A percentile compares a stretch with the other conserved stretches of the same genome.
Evolutionary conservation across 495 filamentous ascomycete genomes (phyloP).

Genomic region (Physcia stellaris): DNA sequence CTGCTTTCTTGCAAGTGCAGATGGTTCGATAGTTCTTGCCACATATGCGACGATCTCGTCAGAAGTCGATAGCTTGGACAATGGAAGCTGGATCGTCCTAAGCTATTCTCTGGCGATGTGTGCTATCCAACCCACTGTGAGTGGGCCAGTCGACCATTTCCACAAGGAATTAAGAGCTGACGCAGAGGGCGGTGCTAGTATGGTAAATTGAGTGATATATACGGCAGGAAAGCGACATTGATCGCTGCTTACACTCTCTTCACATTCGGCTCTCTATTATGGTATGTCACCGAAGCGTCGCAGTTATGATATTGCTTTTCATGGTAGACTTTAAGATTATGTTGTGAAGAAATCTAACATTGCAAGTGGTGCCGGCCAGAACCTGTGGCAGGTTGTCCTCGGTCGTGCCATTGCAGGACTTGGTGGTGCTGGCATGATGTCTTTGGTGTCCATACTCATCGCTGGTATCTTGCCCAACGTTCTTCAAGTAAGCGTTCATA

Average conservation of each 20-base stretch:
- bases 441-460: slow-evolving; percentile 44
- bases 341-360: no score
- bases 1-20: slow-evolving; percentile 51
- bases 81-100: slow-evolving; percentile 55
- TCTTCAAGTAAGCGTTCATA: not conserved
- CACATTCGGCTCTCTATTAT: slow-evolving; percentile 26
- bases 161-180: no score
- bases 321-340: not conserved
- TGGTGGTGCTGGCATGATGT: slow-evolving; percentile 43
- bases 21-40: slow-evolving; percentile 48
- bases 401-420: slow-evolving; percentile 46
- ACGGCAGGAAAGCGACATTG: slow-evolving; percentile 29
- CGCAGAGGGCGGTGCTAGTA: no score
- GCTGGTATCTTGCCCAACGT: slow-evolving; percentile 29
- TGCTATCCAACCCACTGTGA: slow-evolving; percentile 44
- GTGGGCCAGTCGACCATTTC: no score
- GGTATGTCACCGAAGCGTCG: slow-evolving; percentile 20
- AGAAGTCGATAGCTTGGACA: slow-evolving; percentile 44
- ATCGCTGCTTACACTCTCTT: slow-evolving; percentile 30
- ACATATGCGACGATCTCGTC: slow-evolving; percentile 50
- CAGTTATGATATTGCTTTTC: no score
- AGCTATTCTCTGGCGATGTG: slow-evolving; percentile 46
- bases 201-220: slow-evolving; percentile 35
- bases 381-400: slow-evolving; percentile 39
- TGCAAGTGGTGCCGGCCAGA: slow-evolving; percentile 33